Conservation (phyloP, 805 yeast genomes). For the Ogataea nakhonphanomensis region DNA sequence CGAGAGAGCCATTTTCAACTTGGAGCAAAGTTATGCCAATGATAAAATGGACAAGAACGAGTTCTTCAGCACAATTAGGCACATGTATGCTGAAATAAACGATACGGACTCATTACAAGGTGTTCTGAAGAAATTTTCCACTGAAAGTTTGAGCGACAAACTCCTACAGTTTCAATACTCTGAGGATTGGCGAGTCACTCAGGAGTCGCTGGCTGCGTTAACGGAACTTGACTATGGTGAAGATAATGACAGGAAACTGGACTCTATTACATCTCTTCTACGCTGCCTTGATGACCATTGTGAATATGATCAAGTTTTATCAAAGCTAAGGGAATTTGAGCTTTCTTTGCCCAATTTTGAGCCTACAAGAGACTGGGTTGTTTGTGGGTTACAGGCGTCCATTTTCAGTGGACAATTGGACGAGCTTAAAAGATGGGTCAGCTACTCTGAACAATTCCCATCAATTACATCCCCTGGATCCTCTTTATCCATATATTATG, state of each 20-base stretch:
- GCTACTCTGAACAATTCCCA: slow-evolving; percentile 40
- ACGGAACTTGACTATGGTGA: slow-evolving; percentile 37
- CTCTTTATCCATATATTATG: slow-evolving; percentile 52
- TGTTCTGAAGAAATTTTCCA: slow-evolving; percentile 66
- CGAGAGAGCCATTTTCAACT: slow-evolving; percentile 81
- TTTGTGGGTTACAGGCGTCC: slow-evolving; percentile 73
- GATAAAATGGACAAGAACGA: slow-evolving; percentile 35
- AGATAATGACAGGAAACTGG: slow-evolving; percentile 22
- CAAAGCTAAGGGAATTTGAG: slow-evolving; percentile 41
- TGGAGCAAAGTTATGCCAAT: slow-evolving; percentile 68
- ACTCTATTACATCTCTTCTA: slow-evolving; percentile 54
- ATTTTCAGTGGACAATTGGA: slow-evolving; percentile 56
- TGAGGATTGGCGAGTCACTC: slow-evolving; percentile 83
- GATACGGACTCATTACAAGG: slow-evolving; percentile 92
- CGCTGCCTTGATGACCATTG: slow-evolving; percentile 76
- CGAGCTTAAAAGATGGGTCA: slow-evolving; percentile 56
- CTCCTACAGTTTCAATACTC: slow-evolving; percentile 78
- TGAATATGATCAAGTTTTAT: slow-evolving; percentile 61
- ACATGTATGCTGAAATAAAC: slow-evolving; percentile 80
- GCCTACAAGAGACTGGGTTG: slow-evolving; percentile 54
- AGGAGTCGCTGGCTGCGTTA: slow-evolving; percentile 74
- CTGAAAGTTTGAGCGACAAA: slow-evolving; percentile 68
- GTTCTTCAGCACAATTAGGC: slow-evolving; percentile 55
- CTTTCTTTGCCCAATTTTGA: slow-evolving; percentile 18
- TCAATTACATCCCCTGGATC: slow-evolving; percentile 43